Base-by-base conservation (phyloP, 345 rosid genomes). In the Hibiscus tridactylites region DNA sequence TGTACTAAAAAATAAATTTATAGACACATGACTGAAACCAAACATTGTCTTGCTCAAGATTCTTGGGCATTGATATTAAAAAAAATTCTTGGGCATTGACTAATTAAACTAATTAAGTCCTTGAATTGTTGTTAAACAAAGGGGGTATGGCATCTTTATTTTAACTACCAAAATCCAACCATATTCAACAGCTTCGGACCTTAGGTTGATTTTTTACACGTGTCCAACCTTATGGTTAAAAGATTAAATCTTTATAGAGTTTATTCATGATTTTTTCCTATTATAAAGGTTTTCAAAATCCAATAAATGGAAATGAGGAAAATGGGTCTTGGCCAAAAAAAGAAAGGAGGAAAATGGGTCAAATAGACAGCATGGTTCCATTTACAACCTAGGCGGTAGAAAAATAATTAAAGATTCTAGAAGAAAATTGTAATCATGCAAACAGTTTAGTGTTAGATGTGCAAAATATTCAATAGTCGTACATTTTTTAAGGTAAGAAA, bases 31-130 rank as follows among this genome's bases (percentile, higher is more conserved):
- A 47, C 2, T 47, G 52, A 12, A 65, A 53, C 7, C 54, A 19
- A 56, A 42, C 28, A 35, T 24, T 70, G 50, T 57, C 50, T 35
- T 70, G 47, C 17, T 61, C 69, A 70, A 75, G 70, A 61, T 75
- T 64, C 52, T 64, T 10, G 9, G 62, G 19, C 56, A 52, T 52
- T 15, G 21, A 52, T 21, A 21, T 21, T 21, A 21, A 21, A 21
- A 21, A 21, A 21, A 21, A 61, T 75, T 64, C 52, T 64, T 10
- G 9, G 62, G 19, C 56, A 52, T 52, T 15, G 21, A 52, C 17
- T n/a, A n/a, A n/a, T 17, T 17, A 54, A 24, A 56, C 29, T 19
- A 9, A 50, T 50, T 50, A 50, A 56, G 61, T 9, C 61, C 29
- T 9, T 57, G 58, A 47, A 54, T 19, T 33, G 12, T 6, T 44